Evolutionary conservation across 1,284 basidiomycete genomes (phyloP).

Genomic region (Leccinum huronense): DNA sequence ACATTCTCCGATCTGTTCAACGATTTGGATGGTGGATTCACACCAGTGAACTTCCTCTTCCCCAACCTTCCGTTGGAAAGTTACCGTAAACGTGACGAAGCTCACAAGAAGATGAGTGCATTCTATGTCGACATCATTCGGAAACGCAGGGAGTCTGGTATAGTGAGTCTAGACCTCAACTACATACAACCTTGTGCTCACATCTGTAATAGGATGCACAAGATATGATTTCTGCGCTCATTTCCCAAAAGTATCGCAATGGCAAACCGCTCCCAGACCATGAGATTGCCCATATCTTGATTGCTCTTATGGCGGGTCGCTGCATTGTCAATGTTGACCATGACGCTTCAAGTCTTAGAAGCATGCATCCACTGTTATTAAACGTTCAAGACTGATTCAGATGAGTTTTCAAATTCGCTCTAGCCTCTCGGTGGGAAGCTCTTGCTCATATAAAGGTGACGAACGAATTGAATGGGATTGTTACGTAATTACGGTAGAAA

Average conservation of each 20-base stretch:
- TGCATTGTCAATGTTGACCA: too few relatives aligned
- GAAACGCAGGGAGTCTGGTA: slow-evolving; percentile 61
- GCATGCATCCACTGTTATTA: too few relatives aligned
- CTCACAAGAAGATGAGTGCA: slow-evolving; percentile 91
- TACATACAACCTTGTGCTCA: slow-evolving; percentile 9
- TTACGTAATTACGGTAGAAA: too few relatives aligned
- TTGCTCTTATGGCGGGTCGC: slow-evolving; percentile 93
- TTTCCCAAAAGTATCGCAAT: slow-evolving; percentile 84
- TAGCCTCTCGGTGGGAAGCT: too few relatives aligned
- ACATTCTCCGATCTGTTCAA: slow-evolving; percentile 85
- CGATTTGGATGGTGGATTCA: slow-evolving; percentile 92
- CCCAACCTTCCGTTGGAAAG: slow-evolving; percentile 90
- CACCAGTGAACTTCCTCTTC: slow-evolving; percentile 92
- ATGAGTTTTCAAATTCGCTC: too few relatives aligned
- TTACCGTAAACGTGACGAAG: slow-evolving; percentile 84
- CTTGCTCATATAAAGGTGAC: too few relatives aligned
- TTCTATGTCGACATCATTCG: slow-evolving; percentile 91
- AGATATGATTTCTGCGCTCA: slow-evolving; percentile 95
- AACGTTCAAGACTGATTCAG: too few relatives aligned
- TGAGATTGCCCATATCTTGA: slow-evolving; percentile 97
- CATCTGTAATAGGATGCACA: slow-evolving; percentile 55
- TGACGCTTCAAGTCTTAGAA: too few relatives aligned
- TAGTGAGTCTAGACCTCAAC: slow-evolving; percentile 33
- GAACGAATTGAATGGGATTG: too few relatives aligned
- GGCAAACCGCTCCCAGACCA: slow-evolving; percentile 80